Base-by-base conservation (phyloP, 805 yeast species). In the Kodamaea lidongshanica region DNA sequence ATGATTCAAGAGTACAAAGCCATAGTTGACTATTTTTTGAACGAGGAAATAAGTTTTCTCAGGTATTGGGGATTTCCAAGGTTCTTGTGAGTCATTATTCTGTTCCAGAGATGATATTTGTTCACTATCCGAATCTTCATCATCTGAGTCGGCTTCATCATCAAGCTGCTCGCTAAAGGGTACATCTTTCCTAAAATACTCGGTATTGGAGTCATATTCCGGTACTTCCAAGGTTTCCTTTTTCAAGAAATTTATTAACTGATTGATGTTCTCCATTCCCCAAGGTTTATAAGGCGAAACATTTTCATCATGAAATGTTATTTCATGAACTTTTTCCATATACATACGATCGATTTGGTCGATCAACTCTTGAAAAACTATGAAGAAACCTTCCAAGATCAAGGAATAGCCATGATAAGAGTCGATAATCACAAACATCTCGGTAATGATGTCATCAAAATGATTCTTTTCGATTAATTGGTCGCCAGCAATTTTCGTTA, bases 331-430 rank as follows among this genome's bases (percentile, higher is more conserved):
- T 6, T 18, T 16, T 3, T 28, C 27, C 28, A 70, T 33, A 42
- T 66, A 70, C 23, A 48, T 32, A 12, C 54, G 50, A 18, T 52
- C 49, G 20, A 76, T 54, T 45, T 77, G 77, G 18, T 56, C 54
- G 5, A 77, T 59, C 4, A 84, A 52, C 15, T 74, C 77, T 31
- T 71, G 71, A 45, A 88, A 85, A 0, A 85, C 79, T 3, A 67
- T 55, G 38, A 87, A 82, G 36, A 85, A 78, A 1, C 85, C 84
- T 35, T 78, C 78, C 32, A 84, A 77, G 11, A 92, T 58, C 10
- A 66, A 61, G 2, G 77, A 60, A 51, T 89, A 89, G 0, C 89
- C 94, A 55, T 88, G 95, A 46, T 80, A 89, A 31, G 77, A 65
- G 55, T 89, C 97, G 28, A 89, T 63, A 19, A 88, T 58, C 12